Evolutionary conservation across 148 eudicot species (phyloP).

Genomic region (Nyssa sinensis): DNA sequence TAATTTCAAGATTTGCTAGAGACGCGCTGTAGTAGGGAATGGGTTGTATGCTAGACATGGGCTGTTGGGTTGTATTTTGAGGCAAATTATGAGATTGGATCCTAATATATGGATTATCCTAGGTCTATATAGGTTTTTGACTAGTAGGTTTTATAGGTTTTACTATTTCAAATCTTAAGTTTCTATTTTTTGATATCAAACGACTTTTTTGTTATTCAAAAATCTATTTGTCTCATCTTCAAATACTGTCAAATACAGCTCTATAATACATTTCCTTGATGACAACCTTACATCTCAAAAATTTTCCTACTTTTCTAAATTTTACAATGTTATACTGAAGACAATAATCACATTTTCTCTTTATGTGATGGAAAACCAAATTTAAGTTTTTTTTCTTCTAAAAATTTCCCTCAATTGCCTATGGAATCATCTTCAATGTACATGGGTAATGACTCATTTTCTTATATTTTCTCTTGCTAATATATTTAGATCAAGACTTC

Average conservation of each 20-base stretch:
- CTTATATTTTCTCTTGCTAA: background rate
- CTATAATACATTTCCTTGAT: background rate
- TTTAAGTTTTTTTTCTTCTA: background rate
- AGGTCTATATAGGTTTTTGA: too few species aligned
- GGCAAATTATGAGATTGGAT: too few species aligned
- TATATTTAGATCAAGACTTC: background rate
- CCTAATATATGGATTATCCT: too few species aligned
- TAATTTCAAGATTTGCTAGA: too few species aligned
- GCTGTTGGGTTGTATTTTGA: too few species aligned
- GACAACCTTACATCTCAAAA: background rate
- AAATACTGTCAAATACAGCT: background rate
- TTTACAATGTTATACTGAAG: background rate
- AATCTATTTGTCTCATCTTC: background rate
- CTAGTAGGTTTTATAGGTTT: too few species aligned
- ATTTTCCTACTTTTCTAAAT: background rate
- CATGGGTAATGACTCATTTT: background rate
- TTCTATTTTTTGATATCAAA: background rate
- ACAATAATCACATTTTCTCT: background rate
- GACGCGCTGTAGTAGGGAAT: too few species aligned
- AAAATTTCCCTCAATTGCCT: background rate
- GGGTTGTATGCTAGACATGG: too few species aligned
- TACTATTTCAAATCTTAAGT: too few species aligned
- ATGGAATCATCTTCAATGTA: background rate
- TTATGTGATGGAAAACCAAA: background rate
- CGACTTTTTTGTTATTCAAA: background rate